A percentile compares a stretch with the other conserved stretches of the same genome.
phyloP scores from a whole-genome alignment of 495 filamentous ascomycete species.

The Pyrenula aspistea region DNA sequence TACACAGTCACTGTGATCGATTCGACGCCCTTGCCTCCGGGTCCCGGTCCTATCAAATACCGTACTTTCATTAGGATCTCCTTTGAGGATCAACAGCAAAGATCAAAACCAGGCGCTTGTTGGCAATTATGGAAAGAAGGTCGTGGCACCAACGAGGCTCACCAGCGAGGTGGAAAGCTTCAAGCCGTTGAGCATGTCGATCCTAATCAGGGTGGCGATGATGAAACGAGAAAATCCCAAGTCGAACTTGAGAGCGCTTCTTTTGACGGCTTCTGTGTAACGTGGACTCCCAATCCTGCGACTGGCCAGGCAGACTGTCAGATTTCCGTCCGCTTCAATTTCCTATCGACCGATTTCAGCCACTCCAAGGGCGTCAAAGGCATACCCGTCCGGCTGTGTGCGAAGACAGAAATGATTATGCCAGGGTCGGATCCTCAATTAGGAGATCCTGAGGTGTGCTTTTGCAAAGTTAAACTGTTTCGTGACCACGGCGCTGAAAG shows the following conservation, averaged over 20 bases:
- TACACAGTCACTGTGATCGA: conserved; percentile 76
- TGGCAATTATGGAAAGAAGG: conserved; percentile 98
- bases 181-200: conserved; percentile 93
- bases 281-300: conserved; percentile 62
- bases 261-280: conserved; percentile 85
- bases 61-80: conserved; percentile 82
- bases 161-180: conserved; percentile 74
- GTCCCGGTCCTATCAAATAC: conserved; percentile 45
- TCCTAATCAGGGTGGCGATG: conserved; percentile 52
- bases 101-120: conserved; percentile 66
- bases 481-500: conserved; percentile 92
- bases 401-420: conserved; percentile 63
- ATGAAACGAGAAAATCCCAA: conserved; percentile 58
- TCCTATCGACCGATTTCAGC: conserved; percentile 95
- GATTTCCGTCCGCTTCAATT: conserved; percentile 89
- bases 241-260: conserved; percentile 72
- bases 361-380: conserved; percentile 97
- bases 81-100: conserved; percentile 87
- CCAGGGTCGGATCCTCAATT: conserved; percentile 27
- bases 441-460: conserved; percentile 59
- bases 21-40: conserved; percentile 29
- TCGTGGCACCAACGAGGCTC: conserved; percentile 75
- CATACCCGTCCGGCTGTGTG: conserved; percentile 81
- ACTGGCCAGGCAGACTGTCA: conserved; percentile 54
- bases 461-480: conserved; percentile 94